Evolutionary conservation across 306 rosid genomes (phyloP).

Genomic region (Dalbergia oliveri): DNA sequence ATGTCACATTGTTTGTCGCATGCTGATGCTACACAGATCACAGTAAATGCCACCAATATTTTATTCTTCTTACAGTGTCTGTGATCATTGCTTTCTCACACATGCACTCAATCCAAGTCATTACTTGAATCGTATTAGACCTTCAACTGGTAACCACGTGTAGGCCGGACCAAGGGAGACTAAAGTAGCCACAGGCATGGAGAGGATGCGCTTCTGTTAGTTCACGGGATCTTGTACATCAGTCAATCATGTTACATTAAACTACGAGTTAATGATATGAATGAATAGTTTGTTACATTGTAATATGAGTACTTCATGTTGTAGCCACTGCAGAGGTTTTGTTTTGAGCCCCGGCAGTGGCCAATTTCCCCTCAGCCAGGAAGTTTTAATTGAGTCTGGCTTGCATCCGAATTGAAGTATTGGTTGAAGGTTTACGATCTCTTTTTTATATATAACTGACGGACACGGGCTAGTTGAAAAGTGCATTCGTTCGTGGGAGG

Average conservation of each 20-base stretch:
- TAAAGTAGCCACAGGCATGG: conserved; percentile 19
- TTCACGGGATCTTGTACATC: conserved; percentile 30
- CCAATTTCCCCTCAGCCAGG: not conserved
- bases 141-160: conserved; percentile 13
- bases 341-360: conserved; percentile 17
- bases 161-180: conserved; percentile 32
- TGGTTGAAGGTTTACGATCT: too few species aligned
- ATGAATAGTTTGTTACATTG: conserved; percentile 41
- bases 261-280: conserved; percentile 28
- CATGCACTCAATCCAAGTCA: conserved; percentile 25
- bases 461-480: too few species aligned
- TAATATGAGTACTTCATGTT: conserved; percentile 17
- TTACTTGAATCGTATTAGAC: conserved; percentile 1
- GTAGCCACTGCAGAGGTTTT: conserved; percentile 23
- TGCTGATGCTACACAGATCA: conserved; percentile 43
- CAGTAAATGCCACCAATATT: conserved; percentile 16
- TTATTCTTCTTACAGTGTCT: conserved; percentile 29
- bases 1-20: conserved; percentile 30
- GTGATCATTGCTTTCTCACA: conserved; percentile 35
- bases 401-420: conserved; percentile 1
- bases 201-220: conserved; percentile 27
- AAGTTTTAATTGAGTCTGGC: not conserved
- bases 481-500: too few species aligned
- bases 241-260: conserved; percentile 37
- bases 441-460: too few species aligned